Evolutionary conservation across 257 asterid species (phyloP).

Genomic region (Paraleonurus japonicus): DNA sequence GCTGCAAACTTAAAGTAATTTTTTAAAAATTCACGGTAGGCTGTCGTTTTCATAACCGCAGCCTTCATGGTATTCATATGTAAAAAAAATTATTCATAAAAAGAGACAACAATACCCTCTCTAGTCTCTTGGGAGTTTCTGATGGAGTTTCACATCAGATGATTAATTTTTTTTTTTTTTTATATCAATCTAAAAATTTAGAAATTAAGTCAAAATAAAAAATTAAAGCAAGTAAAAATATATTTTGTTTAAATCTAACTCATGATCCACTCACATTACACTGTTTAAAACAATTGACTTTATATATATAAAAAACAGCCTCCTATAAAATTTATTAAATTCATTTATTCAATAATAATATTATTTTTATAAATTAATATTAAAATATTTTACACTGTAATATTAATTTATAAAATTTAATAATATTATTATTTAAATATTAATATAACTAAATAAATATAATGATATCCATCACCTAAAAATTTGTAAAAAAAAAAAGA

Average conservation of each 20-base stretch:
- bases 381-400: too few species aligned
- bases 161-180: neutral
- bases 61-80: neutral
- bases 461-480: too few species aligned
- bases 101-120: neutral
- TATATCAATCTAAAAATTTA: neutral
- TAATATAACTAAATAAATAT: too few species aligned
- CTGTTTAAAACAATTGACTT: neutral
- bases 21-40: neutral
- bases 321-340: too few species aligned
- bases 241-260: neutral
- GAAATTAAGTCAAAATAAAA: neutral
- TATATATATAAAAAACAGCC: too few species aligned
- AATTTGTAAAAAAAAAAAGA: neutral
- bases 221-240: neutral
- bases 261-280: neutral
- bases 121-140: neutral
- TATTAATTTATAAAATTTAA: too few species aligned
- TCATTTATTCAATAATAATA: too few species aligned
- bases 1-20: neutral
- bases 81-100: neutral
- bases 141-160: too few species aligned
- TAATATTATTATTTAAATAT: too few species aligned
- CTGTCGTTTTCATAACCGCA: neutral
- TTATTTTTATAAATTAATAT: too few species aligned